Conservation (phyloP, 768 basidiomycete species). For the Xanthoconium purpureum region DNA sequence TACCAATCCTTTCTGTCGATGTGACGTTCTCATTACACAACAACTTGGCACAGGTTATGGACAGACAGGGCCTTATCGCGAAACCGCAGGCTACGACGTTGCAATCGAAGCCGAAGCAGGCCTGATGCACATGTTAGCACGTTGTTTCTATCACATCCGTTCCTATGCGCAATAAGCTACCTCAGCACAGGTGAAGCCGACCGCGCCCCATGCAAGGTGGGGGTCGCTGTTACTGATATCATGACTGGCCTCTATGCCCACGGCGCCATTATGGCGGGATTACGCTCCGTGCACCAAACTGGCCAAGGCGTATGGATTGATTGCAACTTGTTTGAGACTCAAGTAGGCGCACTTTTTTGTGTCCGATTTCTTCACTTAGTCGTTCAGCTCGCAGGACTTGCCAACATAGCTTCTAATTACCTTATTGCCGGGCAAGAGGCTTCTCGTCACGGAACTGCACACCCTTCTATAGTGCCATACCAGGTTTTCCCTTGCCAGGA, state of each 20-base stretch:
- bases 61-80: constrained; percentile 85
- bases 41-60: constrained; percentile 54
- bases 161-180: constrained; percentile 9
- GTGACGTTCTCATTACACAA: background rate
- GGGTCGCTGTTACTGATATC: constrained; percentile 89
- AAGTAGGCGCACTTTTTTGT: constrained; percentile 45
- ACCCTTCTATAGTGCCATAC: constrained; percentile 92
- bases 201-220: constrained; percentile 89
- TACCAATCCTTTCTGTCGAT: constrained; percentile 29
- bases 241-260: constrained; percentile 88
- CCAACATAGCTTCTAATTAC: constrained; percentile 92
- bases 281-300: constrained; percentile 78
- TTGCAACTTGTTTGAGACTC: constrained; percentile 88
- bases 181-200: constrained; percentile 83
- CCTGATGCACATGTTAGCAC: constrained; percentile 83
- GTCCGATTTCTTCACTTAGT: background rate
- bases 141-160: constrained; percentile 8
- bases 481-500: constrained; percentile 86
- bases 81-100: constrained; percentile 86
- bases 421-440: constrained; percentile 84
- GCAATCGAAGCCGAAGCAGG: constrained; percentile 88
- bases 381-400: constrained; percentile 78
- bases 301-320: constrained; percentile 91
- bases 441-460: constrained; percentile 83
- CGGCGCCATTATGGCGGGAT: constrained; percentile 87